These are phyloP conservation scores for Kwoniella heveanensis DNA, from an alignment of 768 basidiomycete genomes.

Conservation along the genomic window DNA sequence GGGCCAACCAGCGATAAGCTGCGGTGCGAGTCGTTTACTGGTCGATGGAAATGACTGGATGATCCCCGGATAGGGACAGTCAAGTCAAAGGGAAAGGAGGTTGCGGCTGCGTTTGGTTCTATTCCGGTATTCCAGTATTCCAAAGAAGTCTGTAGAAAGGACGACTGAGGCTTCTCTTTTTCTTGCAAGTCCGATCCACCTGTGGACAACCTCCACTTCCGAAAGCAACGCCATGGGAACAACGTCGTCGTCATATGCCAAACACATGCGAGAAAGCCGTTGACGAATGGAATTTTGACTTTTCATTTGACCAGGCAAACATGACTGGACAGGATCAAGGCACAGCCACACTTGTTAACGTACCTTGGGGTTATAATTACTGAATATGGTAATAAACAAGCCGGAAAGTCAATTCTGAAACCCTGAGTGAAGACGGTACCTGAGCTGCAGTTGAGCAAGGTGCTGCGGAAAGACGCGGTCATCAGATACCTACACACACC, in stretches of 20 bases:
- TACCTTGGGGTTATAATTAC: not conserved
- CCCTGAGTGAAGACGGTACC: not conserved
- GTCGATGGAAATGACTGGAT: too few species aligned
- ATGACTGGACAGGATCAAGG: not conserved
- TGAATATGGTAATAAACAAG: not conserved
- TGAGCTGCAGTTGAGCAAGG: not conserved
- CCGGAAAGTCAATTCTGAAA: slow-evolving; percentile 1
- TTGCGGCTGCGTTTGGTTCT: not conserved
- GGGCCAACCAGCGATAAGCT: too few species aligned
- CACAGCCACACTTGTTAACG: not conserved
- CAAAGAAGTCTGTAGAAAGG: slow-evolving; percentile 2
- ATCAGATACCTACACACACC: not conserved
- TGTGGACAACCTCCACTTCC: slow-evolving; percentile 6
- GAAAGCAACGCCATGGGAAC: not conserved
- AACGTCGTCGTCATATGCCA: not conserved
- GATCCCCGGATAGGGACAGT: too few species aligned
- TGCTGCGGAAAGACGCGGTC: slow-evolving; percentile 1
- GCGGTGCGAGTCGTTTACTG: too few species aligned
- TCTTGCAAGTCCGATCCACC: too few species aligned
- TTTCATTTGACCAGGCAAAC: not conserved
- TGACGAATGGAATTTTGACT: slow-evolving; percentile 1
- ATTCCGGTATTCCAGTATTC: not conserved
- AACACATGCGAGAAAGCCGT: not conserved
- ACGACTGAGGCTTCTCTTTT: too few species aligned
- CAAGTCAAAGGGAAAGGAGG: not conserved